These are phyloP conservation scores for Pythium aquatile DNA, from an alignment of 352 stramenopile species.

Conservation along the genomic window DNA sequence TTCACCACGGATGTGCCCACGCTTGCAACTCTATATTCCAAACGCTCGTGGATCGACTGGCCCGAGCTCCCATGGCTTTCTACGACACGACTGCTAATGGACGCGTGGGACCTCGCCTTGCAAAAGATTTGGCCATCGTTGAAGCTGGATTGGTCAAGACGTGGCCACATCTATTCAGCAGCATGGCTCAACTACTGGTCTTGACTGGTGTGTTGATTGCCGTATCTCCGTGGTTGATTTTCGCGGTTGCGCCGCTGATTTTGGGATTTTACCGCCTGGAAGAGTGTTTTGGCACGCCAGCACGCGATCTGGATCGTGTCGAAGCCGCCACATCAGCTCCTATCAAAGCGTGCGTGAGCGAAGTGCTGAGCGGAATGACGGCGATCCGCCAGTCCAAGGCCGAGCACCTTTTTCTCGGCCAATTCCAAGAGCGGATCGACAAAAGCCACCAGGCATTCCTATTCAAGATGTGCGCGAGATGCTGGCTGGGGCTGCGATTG, in stretches of 20 bases:
- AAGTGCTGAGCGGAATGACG: conserved; percentile 92
- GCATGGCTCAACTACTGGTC: conserved; percentile 31
- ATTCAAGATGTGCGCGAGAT: conserved; percentile 56
- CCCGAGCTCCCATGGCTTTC: conserved; percentile 69
- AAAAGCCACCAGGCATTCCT: conserved; percentile 65
- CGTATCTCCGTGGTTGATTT: conserved; percentile 36
- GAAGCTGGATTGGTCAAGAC: conserved; percentile 55
- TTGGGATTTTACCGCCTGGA: conserved; percentile 54
- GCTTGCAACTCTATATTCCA: conserved; percentile 54
- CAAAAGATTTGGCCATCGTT: conserved; percentile 65
- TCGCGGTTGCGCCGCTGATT: conserved; percentile 62
- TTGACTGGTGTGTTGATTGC: conserved; percentile 21
- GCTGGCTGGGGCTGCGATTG: conserved; percentile 45
- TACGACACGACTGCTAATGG: conserved; percentile 77
- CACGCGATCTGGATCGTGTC: conserved; percentile 92
- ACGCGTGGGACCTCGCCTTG: conserved; percentile 69
- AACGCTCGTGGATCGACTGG: conserved; percentile 47
- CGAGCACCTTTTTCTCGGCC: conserved; percentile 41
- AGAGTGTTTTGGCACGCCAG: conserved; percentile 91
- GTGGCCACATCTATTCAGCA: conserved; percentile 30
- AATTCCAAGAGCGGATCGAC: conserved; percentile 54
- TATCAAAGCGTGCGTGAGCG: conserved; percentile 93
- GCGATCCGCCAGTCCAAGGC: conserved; percentile 88
- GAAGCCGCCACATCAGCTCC: conserved; percentile 89
- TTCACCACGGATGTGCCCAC: conserved; percentile 52